Base-by-base conservation (phyloP, 768 basidiomycete species). In the Lactarius quietus region DNA sequence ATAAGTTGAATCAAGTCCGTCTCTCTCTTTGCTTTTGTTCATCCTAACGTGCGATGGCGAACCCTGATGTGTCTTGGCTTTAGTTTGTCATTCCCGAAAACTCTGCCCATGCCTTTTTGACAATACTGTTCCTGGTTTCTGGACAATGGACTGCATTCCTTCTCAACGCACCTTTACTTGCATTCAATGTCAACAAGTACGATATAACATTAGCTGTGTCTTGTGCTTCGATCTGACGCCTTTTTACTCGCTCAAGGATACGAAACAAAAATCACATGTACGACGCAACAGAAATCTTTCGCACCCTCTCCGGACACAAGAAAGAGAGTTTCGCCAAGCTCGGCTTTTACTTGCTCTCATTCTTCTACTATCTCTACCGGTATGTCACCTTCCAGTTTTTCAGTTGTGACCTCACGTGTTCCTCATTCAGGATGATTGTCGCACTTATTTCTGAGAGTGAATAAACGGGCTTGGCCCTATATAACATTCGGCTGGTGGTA, bases 31-130 rank as follows among this genome's bases (percentile, higher is more conserved):
- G 8, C 33, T 38, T n/a, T 9, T 45, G 9, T 20, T 35, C 56
- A 38, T 38, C 10, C 52, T 48, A 38, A 66, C 28, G 28, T 35
- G 9, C 33, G 26, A 28, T 43, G 20, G 9, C 56, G 17, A 23
- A 20, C 8, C 10, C 56, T 63, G 38, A 53, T 26, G 29, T n/a
- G 26, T 43, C 35, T 14, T 35, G 9, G 36, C n/a, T 59, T 28
- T 71, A 99, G 96, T 98, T 99, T 74, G 93, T 98, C 58, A 82
- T 98, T 28, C 97, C 97, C 55, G 97, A 99, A 82, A 95, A 97
- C 80, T 85, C 86, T 65, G 91, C 92, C 43, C 97, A 99, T 76
- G 95, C 95, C 1, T 89, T 92, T 82, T 86, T 99, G 74, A 86
- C 93, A 28, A 69, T 88, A 10, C 81, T 94, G 48, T 99, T 98